These are phyloP conservation scores for Colletotrichum kahawae DNA, from an alignment of 2,329 filamentous ascomycete species.

Conservation along the genomic window DNA sequence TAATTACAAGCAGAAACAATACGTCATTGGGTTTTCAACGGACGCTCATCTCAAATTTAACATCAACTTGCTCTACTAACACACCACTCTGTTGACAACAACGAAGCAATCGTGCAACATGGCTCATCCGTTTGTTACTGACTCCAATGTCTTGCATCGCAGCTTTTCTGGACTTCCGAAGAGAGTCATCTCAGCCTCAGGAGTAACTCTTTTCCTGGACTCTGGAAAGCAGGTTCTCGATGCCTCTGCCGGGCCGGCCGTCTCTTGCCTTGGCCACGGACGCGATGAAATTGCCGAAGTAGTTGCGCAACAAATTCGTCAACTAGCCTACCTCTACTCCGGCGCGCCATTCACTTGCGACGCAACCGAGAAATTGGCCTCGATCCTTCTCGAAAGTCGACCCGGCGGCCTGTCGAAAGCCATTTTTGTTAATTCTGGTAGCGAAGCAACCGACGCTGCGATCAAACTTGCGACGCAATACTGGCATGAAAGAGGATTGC, in stretches of 20 bases:
- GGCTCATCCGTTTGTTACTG: constrained; percentile 1
- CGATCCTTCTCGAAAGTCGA: neutral
- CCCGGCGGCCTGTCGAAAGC: constrained; percentile 16
- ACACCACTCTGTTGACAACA: neutral
- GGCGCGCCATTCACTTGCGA: constrained; percentile 1
- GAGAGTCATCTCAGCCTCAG: neutral
- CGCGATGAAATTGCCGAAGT: neutral
- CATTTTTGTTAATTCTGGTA: constrained; percentile 16
- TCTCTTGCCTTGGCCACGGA: constrained; percentile 2
- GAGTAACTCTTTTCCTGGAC: neutral
- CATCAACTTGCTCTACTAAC: neutral
- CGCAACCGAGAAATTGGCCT: constrained; percentile 6
- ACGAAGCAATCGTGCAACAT: neutral
- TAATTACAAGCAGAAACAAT: neutral
- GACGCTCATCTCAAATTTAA: neutral
- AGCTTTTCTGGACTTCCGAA: neutral
- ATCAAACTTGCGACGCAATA: constrained; percentile 50
- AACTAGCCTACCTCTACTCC: constrained; percentile 19
- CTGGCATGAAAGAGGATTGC: constrained; percentile 41
- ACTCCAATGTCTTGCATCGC: constrained; percentile 10
- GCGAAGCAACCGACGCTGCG: constrained; percentile 47
- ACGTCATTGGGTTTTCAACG: neutral
- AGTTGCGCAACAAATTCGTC: neutral
- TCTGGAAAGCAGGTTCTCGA: neutral
- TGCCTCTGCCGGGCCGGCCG: constrained; percentile 1